Conservation (phyloP, 768 basidiomycete genomes). For the Amanita thiersii region DNA sequence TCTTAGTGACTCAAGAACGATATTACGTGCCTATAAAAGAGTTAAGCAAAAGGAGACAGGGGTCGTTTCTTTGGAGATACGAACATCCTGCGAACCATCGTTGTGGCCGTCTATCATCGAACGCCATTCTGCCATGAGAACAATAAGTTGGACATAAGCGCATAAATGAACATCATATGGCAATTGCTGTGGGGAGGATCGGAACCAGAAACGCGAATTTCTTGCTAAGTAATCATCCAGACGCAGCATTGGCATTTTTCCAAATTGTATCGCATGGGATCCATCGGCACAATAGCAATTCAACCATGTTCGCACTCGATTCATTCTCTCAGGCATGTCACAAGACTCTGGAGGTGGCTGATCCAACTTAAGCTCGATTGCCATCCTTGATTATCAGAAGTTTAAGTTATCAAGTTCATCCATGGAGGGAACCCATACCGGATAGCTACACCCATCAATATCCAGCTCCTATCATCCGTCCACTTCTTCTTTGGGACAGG, state of each 20-base stretch:
- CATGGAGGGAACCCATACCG: constrained; percentile 26
- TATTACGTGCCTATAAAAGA: constrained; percentile 22
- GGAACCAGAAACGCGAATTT: constrained; percentile 42
- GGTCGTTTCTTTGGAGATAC: background rate
- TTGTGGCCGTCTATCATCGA: constrained; percentile 13
- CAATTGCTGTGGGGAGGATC: constrained; percentile 26
- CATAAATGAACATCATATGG: constrained; percentile 41
- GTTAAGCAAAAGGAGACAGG: too few species aligned
- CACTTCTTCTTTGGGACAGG: constrained; percentile 54
- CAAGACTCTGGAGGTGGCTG: constrained; percentile 40
- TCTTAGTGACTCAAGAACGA: constrained; percentile 24
- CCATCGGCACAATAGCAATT: constrained; percentile 72
- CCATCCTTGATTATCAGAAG: constrained; percentile 38
- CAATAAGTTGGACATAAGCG: constrained; percentile 43
- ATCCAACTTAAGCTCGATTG: constrained; percentile 63
- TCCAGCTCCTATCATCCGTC: constrained; percentile 68
- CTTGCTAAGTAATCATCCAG: constrained; percentile 56
- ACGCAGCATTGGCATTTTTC: constrained; percentile 59
- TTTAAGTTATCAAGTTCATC: too few species aligned
- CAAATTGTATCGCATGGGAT: constrained; percentile 68
- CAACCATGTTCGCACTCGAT: constrained; percentile 68
- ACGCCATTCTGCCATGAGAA: constrained; percentile 41
- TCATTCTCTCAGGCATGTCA: constrained; percentile 57
- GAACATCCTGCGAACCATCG: too few species aligned
- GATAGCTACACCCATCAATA: constrained; percentile 65